Evolutionary conservation across 768 basidiomycete genomes (phyloP), one percentile per base, ranked within the genome.

Genomic region (Hortiboletus campestris): DNA sequence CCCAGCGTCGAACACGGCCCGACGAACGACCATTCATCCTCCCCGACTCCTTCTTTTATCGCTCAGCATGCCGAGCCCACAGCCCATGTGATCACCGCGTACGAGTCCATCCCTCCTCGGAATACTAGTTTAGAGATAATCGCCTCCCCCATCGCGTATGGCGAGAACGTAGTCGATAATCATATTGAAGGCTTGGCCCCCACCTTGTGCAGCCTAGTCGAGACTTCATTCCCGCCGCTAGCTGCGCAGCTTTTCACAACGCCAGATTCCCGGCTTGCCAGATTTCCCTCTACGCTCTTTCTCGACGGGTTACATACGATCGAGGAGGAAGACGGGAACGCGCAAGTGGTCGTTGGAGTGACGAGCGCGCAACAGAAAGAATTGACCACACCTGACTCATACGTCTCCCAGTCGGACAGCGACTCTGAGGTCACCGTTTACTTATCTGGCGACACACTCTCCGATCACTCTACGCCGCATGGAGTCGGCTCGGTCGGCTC

Each of bases 361-460:
- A 11, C 11, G 36, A 28, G 53, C 35, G 16, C 13, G n/a, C 47
- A 41, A 11, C 55, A 35, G 53, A 25, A 40, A 46, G 51, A 25
- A 11, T 20, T 22, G 44, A 9, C 43, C 6, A 17, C 17, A 13
- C 46, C 48, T 39, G 19, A 31, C 25, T 47, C 49, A 17, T 49
- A 12, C 19, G 25, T 32, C 34, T 54, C 53, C 32, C 14, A 3
- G 19, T 54, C 45, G 22, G 51, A 34, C 43, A 49, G 39, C 12
- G n/a, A 34, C 19, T 51, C 60, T n/a, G 46, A 17, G 34, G 10
- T 43, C 41, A 54, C 45, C 4, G 16, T 45, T 28, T 59, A 45
- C 53, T 51, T 56, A 6, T 57, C 63, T 40, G 40, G 34, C 14
- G 53, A 56, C 46, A 32, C 55, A 2, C 49, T 52, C 38, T 57